Percentiles rank a stretch among this genome's conserved stretches.
Evolutionary conservation across 169 alveolate genomes (phyloP).

Genomic region (Cryptosporidium meleagridis): DNA sequence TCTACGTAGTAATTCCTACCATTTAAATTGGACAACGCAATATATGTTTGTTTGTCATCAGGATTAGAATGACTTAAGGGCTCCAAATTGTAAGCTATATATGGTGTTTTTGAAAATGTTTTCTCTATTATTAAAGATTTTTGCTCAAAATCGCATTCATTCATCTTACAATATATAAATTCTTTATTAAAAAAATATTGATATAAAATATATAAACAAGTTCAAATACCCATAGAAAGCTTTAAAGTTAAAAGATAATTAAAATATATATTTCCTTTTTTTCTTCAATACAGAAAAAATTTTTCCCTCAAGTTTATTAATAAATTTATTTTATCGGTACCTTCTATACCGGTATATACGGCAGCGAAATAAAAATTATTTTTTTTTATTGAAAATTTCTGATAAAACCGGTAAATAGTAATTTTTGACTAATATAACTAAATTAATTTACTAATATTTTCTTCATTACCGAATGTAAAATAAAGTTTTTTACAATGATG

Average conservation of each 20-base stretch:
- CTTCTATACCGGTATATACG: not conserved
- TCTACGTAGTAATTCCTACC: conserved; percentile 33
- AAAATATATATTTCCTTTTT: not conserved
- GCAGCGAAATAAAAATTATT: not conserved
- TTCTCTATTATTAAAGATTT: conserved; percentile 19
- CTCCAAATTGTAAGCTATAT: conserved; percentile 24
- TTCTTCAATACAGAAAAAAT: not conserved
- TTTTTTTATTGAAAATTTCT: not conserved
- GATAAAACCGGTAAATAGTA: not conserved
- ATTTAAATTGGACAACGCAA: conserved; percentile 41
- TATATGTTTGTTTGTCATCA: conserved; percentile 27
- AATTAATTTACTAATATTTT: no score
- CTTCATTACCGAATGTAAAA: not conserved
- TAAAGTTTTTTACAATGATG: not conserved
- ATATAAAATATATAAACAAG: not conserved
- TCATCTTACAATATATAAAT: not conserved
- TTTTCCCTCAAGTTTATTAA: not conserved
- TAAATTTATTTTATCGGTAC: not conserved
- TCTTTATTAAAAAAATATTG: not conserved
- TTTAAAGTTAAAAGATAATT: not conserved
- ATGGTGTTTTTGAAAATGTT: conserved; percentile 37
- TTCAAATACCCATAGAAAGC: not conserved
- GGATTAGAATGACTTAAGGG: not conserved
- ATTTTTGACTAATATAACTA: not conserved
- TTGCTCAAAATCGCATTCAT: not conserved